Conservation (phyloP, 192 early-diverging fungal species). For the Umbelopsis sp. region DNA sequence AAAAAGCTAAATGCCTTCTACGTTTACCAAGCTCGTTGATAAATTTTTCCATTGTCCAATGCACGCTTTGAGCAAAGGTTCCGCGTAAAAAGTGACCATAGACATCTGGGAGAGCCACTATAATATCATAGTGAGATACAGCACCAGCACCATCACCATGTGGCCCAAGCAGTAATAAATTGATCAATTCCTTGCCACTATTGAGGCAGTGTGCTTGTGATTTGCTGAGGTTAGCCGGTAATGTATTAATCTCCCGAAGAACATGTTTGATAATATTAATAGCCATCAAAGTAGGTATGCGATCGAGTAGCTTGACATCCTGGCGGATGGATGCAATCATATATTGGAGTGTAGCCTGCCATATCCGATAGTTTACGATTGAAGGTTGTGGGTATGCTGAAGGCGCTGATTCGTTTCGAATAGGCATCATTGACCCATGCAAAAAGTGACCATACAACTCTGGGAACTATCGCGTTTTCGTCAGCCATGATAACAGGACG, state of each 20-base stretch:
- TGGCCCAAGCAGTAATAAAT: constrained; percentile 46
- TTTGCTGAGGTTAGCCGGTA: constrained; percentile 45
- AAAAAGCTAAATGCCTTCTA: constrained; percentile 45
- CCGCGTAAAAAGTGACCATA: constrained; percentile 52
- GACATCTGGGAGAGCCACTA: constrained; percentile 53
- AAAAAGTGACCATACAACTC: constrained; percentile 37
- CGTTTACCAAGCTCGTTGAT: constrained; percentile 56
- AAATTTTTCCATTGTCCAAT: constrained; percentile 63
- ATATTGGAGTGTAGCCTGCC: constrained; percentile 50
- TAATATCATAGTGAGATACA: constrained; percentile 56
- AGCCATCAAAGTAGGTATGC: constrained; percentile 44
- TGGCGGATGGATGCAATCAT: constrained; percentile 46
- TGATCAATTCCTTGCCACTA: constrained; percentile 52
- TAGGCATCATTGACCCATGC: constrained; percentile 13
- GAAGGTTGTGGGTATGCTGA: constrained; percentile 26
- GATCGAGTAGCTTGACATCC: constrained; percentile 40
- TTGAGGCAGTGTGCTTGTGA: constrained; percentile 48
- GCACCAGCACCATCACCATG: constrained; percentile 45
- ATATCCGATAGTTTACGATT: constrained; percentile 44
- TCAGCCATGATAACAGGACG: too few relatives aligned
- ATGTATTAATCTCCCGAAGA: constrained; percentile 48
- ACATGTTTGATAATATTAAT: constrained; percentile 53
- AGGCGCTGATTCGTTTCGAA: constrained; percentile 17
- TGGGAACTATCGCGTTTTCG: constrained; percentile 22
- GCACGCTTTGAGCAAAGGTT: constrained; percentile 46